A percentile compares a stretch with the other conserved stretches of the same genome.
Conservation (phyloP, 192 early-diverging fungal genomes). For the Coemansia sp. region DNA sequence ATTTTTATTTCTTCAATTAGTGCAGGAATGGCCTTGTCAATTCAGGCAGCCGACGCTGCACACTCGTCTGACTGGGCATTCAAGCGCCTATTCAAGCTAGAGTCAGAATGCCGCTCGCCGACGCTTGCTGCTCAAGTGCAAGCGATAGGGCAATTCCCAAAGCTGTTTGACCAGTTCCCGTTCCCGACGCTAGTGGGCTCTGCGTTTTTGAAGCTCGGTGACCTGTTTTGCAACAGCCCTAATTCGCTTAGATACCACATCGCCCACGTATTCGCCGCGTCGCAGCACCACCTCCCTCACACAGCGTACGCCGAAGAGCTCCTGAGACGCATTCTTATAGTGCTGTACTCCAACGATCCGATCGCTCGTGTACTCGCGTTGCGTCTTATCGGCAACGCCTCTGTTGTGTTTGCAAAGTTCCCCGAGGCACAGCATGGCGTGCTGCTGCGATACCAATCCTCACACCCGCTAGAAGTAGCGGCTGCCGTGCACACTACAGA, state of each 20-base stretch:
- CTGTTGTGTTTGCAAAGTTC: constrained; percentile 49
- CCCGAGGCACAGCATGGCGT: constrained; percentile 59
- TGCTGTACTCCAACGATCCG: constrained; percentile 57
- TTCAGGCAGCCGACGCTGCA: constrained; percentile 14
- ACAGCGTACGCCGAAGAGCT: constrained; percentile 53
- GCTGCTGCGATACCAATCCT: constrained; percentile 50
- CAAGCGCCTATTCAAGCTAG: constrained; percentile 56
- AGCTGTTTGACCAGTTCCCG: constrained; percentile 57
- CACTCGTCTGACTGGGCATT: constrained; percentile 56
- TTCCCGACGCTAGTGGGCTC: constrained; percentile 58
- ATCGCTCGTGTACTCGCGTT: constrained; percentile 56
- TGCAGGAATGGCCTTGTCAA: constrained; percentile 14
- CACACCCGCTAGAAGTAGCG: constrained; percentile 54
- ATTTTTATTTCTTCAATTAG: neutral
- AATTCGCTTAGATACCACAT: constrained; percentile 57
- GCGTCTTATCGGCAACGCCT: constrained; percentile 53
- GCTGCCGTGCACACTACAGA: constrained; percentile 56
- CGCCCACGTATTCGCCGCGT: constrained; percentile 48
- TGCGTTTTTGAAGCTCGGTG: constrained; percentile 58
- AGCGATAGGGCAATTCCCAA: constrained; percentile 55
- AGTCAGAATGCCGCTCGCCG: constrained; percentile 49
- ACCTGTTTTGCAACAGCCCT: constrained; percentile 51
- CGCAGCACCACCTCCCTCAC: constrained; percentile 45
- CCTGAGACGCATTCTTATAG: constrained; percentile 51
- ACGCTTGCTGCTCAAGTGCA: constrained; percentile 45